phyloP scores from a whole-genome alignment of 202 grass and related monocot genomes.

The Dendrocalamus latiflorus region DNA sequence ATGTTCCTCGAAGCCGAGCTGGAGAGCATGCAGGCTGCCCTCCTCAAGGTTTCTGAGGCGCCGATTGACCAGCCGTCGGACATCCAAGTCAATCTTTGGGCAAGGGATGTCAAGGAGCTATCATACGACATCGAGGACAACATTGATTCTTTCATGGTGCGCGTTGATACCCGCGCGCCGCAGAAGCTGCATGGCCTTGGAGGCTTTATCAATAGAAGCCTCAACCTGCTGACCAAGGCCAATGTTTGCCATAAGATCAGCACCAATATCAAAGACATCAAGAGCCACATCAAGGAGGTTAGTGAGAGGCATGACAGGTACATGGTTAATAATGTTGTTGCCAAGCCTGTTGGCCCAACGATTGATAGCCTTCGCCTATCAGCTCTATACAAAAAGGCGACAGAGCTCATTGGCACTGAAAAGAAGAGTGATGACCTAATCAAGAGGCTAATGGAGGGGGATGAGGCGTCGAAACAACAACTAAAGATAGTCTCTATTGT shows the following conservation, averaged over 20 bases:
- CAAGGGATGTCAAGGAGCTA: not conserved
- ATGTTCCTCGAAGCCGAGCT: not conserved
- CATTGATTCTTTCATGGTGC: not conserved
- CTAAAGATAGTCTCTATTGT: not conserved
- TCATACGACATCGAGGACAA: slow-evolving; percentile 1
- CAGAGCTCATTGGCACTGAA: not conserved
- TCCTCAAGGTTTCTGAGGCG: not conserved
- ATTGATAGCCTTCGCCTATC: no score
- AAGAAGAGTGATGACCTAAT: not conserved
- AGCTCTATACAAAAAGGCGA: no score
- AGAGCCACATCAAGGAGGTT: not conserved
- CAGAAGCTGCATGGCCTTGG: no score
- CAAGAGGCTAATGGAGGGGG: not conserved
- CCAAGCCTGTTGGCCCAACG: no score
- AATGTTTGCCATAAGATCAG: not conserved
- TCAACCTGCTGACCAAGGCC: not conserved
- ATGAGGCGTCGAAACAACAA: not conserved
- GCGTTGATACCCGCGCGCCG: not conserved
- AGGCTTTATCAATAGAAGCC: not conserved
- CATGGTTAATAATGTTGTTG: no score
- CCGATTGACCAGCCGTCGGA: not conserved
- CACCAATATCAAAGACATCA: not conserved
- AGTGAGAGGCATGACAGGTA: no score
- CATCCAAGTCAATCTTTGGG: not conserved
- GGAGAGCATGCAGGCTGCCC: not conserved